Percentiles rank a stretch among this genome's conserved stretches.
Conservation (phyloP, 768 basidiomycete species). For the Tubosaeta sp. region DNA sequence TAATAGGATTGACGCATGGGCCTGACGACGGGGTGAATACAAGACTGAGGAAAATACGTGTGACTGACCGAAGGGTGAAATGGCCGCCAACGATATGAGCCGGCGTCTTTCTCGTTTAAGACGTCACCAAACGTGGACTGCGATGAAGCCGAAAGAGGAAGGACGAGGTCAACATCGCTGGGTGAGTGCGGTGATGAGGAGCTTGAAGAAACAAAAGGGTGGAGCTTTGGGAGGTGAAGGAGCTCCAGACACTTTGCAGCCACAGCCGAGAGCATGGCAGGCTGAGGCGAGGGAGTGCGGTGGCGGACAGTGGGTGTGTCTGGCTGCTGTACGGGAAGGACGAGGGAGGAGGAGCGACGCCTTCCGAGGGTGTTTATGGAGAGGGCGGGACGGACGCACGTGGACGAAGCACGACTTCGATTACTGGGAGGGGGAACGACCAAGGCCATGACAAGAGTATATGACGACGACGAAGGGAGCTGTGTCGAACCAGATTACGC, state of each 20-base stretch:
- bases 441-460: slow-evolving; percentile 23
- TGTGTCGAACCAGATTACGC: slow-evolving; percentile 4
- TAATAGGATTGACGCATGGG: slow-evolving; percentile 63
- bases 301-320: slow-evolving; percentile 5
- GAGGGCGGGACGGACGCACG: slow-evolving; percentile 49
- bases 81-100: slow-evolving; percentile 27
- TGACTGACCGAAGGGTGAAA: slow-evolving; percentile 34
- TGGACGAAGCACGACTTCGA: slow-evolving; percentile 58
- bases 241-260: slow-evolving; percentile 50
- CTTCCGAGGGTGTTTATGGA: slow-evolving; percentile 52
- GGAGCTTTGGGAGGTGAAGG: slow-evolving; percentile 44
- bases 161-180: slow-evolving; percentile 41
- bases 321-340: slow-evolving; percentile 30
- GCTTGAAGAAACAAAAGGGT: slow-evolving; percentile 38
- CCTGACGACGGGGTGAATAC: slow-evolving; percentile 26
- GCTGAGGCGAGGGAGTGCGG: slow-evolving; percentile 16
- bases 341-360: slow-evolving; percentile 48
- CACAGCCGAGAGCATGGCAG: slow-evolving; percentile 50
- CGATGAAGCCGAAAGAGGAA: slow-evolving; percentile 54
- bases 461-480: background rate
- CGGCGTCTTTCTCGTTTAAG: slow-evolving; percentile 36
- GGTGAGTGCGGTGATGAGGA: slow-evolving; percentile 43
- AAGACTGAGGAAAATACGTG: background rate
- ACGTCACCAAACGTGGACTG: slow-evolving; percentile 42
- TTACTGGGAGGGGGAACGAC: slow-evolving; percentile 37